Conservation (phyloP, 2,329 filamentous ascomycete genomes). For the Verticillium longisporum region DNA sequence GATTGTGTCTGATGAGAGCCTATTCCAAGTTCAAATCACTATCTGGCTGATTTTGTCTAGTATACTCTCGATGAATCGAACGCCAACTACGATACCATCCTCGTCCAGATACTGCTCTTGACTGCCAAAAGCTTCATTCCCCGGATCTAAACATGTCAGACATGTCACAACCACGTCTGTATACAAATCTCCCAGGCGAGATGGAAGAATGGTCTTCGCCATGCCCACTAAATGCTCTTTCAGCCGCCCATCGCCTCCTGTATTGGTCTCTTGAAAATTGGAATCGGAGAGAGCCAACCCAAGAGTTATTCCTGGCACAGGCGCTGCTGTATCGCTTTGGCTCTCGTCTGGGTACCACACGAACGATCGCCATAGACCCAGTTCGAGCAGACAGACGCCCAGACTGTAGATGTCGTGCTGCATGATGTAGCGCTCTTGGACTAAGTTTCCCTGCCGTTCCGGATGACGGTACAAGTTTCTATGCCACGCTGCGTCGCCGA, state of each 20-base stretch:
- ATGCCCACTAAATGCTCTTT: conserved; percentile 11
- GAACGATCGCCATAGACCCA: conserved; percentile 38
- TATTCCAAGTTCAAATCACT: not conserved
- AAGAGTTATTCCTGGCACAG: not conserved
- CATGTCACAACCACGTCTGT: conserved; percentile 22
- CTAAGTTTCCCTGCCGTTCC: conserved; percentile 31
- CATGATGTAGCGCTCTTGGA: conserved; percentile 35
- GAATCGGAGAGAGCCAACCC: not conserved
- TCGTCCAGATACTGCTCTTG: conserved; percentile 20
- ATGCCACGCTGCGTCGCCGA: conserved; percentile 30
- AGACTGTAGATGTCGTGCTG: conserved; percentile 52
- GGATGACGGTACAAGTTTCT: conserved; percentile 46
- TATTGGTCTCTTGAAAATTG: not conserved
- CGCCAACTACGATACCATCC: conserved; percentile 19
- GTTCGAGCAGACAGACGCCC: conserved; percentile 45
- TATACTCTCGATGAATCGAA: conserved; percentile 19
- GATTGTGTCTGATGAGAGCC: too few relatives aligned
- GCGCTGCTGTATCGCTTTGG: not conserved
- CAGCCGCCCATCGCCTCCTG: not conserved
- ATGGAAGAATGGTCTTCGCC: conserved; percentile 11
- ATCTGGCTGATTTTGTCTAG: not conserved
- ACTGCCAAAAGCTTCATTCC: conserved; percentile 20
- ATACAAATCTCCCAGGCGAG: conserved; percentile 13
- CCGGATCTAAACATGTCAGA: conserved; percentile 24
- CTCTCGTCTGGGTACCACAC: conserved; percentile 6